A percentile compares a stretch with the other conserved stretches of the same genome.
Conservation (phyloP, 805 yeast species). For the Cyberlindnera xishuangbannaensis region DNA sequence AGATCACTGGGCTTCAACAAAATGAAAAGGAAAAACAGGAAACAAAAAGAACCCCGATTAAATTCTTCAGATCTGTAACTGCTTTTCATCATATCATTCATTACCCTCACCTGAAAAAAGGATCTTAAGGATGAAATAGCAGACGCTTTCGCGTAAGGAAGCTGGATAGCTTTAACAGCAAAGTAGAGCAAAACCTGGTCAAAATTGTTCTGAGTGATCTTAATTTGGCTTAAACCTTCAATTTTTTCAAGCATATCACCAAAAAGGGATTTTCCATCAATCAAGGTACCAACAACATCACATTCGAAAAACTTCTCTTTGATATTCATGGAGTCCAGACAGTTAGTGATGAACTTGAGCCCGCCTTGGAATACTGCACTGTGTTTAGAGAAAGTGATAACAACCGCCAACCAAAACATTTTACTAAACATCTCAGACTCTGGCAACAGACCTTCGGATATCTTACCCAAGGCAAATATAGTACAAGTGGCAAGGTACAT, state of each 20-base stretch:
- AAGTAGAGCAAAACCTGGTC: conserved; percentile 44
- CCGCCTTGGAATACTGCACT: conserved; percentile 36
- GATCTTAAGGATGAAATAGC: conserved; percentile 41
- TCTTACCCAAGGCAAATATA: conserved; percentile 34
- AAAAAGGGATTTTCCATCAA: conserved; percentile 27
- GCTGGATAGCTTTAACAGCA: conserved; percentile 50
- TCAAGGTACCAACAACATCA: conserved; percentile 24
- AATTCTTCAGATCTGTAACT: conserved; percentile 5
- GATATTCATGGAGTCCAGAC: conserved; percentile 29
- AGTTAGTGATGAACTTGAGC: conserved; percentile 31
- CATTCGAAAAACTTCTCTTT: conserved; percentile 26
- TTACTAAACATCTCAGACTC: conserved; percentile 25
- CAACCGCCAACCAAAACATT: conserved; percentile 34
- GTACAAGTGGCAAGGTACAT: conserved; percentile 29
- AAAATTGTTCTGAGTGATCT: conserved; percentile 40
- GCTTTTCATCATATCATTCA: conserved; percentile 25
- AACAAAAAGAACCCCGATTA: conserved; percentile 17
- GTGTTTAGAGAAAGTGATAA: conserved; percentile 28
- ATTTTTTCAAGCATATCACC: conserved; percentile 36
- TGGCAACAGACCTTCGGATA: conserved; percentile 33
- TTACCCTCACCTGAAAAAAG: conserved; percentile 38
- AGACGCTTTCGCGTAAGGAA: conserved; percentile 48
- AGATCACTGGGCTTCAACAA: conserved; percentile 35
- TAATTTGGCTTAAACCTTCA: conserved; percentile 37
- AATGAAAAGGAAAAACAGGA: conserved; percentile 31